These are phyloP conservation scores for Mycena pura DNA, from an alignment of 768 basidiomycete genomes.

Conservation along the genomic window DNA sequence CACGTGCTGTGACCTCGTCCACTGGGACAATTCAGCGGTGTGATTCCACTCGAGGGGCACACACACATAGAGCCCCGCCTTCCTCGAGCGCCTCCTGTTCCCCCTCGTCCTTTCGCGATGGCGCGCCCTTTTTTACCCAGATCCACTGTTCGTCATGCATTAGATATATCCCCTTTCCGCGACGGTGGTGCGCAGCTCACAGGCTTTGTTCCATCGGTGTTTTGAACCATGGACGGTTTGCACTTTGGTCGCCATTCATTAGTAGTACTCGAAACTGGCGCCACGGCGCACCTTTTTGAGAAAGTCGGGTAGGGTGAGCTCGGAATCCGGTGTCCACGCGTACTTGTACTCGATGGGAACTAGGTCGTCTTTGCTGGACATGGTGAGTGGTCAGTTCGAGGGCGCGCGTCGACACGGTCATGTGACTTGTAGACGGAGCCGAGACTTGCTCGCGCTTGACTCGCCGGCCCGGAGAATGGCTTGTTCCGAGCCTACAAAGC, in stretches of 20 bases:
- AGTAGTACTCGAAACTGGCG: constrained; percentile 2
- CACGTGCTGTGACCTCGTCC: constrained; percentile 58
- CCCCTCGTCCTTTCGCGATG: constrained; percentile 30
- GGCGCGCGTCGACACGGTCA: too few species aligned
- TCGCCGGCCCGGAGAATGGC: too few species aligned
- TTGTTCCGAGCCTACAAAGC: too few species aligned
- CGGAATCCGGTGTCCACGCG: constrained; percentile 53
- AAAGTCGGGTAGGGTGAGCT: constrained; percentile 56
- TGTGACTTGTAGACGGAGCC: too few species aligned
- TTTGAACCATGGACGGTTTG: constrained; percentile 78
- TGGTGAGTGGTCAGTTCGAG: too few species aligned
- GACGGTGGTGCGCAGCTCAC: constrained; percentile 47
- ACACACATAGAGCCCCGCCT: constrained; percentile 52
- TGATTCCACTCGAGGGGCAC: not conserved
- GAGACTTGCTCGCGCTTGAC: too few species aligned
- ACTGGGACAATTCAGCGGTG: constrained; percentile 45
- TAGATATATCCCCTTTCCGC: not conserved
- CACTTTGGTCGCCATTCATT: constrained; percentile 47
- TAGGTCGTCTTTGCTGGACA: constrained; percentile 46
- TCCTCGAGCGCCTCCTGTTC: constrained; percentile 49
- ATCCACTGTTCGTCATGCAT: constrained; percentile 59
- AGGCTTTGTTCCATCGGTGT: constrained; percentile 79
- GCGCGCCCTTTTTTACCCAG: constrained; percentile 53
- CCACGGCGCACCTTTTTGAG: constrained; percentile 53
- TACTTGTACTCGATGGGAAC: constrained; percentile 55